Base-by-base conservation (phyloP, 495 filamentous ascomycete genomes). In the Cercophora scortea region DNA sequence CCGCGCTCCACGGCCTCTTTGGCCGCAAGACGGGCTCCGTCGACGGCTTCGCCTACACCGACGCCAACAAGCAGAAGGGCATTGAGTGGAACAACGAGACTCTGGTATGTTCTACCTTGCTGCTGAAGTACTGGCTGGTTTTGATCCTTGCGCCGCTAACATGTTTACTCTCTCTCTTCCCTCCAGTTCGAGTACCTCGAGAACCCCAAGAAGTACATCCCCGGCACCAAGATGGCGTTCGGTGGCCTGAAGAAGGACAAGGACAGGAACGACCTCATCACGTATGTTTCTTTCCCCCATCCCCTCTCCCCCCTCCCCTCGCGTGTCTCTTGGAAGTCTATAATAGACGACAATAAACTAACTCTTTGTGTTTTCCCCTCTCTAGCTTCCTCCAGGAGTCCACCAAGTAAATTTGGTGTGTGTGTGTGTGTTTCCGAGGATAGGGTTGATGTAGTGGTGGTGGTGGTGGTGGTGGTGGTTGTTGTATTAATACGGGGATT, bases 181-280 rank as follows among this genome's bases (percentile, higher is more conserved):
- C 41, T 18, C 8, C 48, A 73, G 67, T 78, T 78, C 64, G 71
- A 68, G n/a, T 76, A 78, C 72, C 73, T 76, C 46, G 74, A 78
- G 70, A 76, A 78, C 73, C 74, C 74, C 67, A 78, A 78, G 71
- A 78, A 78, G 71, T 78, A 70, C 84, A 97, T 99, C 57, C 94
- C 93, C 63, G 93, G 93, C 61, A 99, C 93, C 73, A 99, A 99
- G 89, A 99, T 99, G 93, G 93, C 93, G 66, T 99, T 99, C 72
- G 93, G 93, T 78, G 93, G 93, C 68, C 79, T 99, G 61, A 99
- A 99, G 92, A 99, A 99, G 87, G 83, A 79, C 60, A 96, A 96
- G 87, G 93, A 99, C 79, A 81, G 93, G 72, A 97, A 97, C 75
- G 94, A 99, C 77, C 81, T 99, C 61, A 95, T 97, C 81, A 92